A percentile compares a stretch with the other conserved stretches of the same genome.
Evolutionary conservation across 139 green algal species (phyloP).

Genomic region (Marvania coccoides): DNA sequence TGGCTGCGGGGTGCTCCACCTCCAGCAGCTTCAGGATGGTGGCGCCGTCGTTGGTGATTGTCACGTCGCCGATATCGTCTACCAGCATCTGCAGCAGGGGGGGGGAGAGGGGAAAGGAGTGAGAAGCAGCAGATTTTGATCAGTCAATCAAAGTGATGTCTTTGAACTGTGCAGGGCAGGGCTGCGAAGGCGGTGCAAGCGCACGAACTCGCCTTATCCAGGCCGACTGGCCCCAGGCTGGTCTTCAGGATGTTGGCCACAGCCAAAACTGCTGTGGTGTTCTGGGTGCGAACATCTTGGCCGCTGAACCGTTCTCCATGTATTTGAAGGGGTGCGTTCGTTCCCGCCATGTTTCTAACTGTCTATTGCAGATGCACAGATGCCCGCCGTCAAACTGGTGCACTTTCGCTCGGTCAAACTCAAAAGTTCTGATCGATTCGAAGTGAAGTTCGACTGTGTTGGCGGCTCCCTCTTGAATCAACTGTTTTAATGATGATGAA

Average conservation of each 20-base stretch:
- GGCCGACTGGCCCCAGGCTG: slow-evolving; percentile 87
- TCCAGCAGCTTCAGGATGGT: slow-evolving; percentile 98
- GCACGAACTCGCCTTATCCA: slow-evolving; percentile 85
- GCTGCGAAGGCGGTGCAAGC: neutral
- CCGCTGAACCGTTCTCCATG: slow-evolving; percentile 76
- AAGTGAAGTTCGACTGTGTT: no score
- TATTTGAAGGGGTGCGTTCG: slow-evolving; percentile 45
- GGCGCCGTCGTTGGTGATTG: slow-evolving; percentile 98
- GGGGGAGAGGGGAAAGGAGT: neutral
- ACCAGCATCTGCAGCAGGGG: slow-evolving; percentile 90
- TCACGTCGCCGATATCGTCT: slow-evolving; percentile 99
- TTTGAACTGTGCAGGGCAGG: neutral
- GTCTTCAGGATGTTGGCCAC: slow-evolving; percentile 98
- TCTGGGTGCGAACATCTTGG: slow-evolving; percentile 89
- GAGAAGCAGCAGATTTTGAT: neutral
- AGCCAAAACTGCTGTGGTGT: slow-evolving; percentile 86
- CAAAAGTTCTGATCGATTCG: no score
- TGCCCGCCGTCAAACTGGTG: no score
- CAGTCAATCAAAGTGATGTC: neutral
- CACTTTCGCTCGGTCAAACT: no score
- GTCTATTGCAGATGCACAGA: neutral
- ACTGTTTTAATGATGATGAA: no score
- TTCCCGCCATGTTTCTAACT: slow-evolving; percentile 1
- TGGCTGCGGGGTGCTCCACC: slow-evolving; percentile 96
- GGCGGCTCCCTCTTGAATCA: no score